Evolutionary conservation across 257 asterid species (phyloP), one percentile per base, ranked within the genome.

Genomic region (Forsythia suspensa): DNA sequence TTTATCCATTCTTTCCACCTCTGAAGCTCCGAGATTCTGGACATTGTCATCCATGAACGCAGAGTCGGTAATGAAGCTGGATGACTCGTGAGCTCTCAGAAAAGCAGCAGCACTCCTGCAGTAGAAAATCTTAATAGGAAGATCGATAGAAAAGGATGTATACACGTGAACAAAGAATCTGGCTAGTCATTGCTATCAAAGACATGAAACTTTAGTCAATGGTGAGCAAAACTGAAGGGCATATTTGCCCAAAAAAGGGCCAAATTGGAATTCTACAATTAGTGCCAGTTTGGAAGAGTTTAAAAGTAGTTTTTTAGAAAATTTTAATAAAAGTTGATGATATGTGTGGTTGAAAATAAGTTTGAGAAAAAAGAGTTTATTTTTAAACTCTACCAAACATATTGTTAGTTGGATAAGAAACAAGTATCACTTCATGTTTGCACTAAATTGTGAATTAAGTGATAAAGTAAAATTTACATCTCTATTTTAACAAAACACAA

Each of bases 31-130:
- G 20, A 85, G 85, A 48, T 79, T 79, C 79, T 79, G 86, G 51
- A 77, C 79, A 70, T 57, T 57, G 12, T 82, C 83, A 79, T 74
- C 91, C 69, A 44, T 85, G 57, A 74, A 81, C 63, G 76, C 84
- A 37, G 95, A 87, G 80, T 75, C 74, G 2, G 83, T 65, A 71
- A 85, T 78, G 79, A 79, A 55, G 76, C 70, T 81, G 57, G 91
- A 74, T 63, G 88, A 88, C 71, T 78, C 88, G 83, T 76, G 75
- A 18, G 94, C 93, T 87, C 95, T 90, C 81, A 73, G 80, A 79
- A 89, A 74, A 77, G 97, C 90, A 73, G 94, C 91, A 37, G 90
- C 82, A 37, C 91, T 90, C 94, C 98, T 94, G 94, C 85, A 90
- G 81, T 10, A 55, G 38, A 80, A 43, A 34, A 41, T 20, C 18